Evolutionary conservation across 2,329 filamentous ascomycete genomes (phyloP).

Genomic region (Sarocladium kiliense): DNA sequence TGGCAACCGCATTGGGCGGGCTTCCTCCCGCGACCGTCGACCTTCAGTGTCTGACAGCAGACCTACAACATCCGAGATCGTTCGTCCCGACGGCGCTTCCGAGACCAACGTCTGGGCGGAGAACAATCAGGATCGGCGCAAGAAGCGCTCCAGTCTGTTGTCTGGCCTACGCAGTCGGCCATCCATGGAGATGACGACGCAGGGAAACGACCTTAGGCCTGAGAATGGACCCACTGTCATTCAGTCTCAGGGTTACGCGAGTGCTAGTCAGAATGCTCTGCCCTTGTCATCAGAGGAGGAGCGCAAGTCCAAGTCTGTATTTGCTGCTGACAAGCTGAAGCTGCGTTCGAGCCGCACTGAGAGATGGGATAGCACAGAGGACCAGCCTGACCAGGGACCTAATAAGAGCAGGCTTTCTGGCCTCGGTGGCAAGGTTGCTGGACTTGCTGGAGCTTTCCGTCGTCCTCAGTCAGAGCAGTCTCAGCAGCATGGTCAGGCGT

Average conservation of each 20-base stretch:
- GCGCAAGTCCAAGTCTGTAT: not conserved
- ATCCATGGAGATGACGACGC: constrained; percentile 16
- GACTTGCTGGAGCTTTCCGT: constrained; percentile 22
- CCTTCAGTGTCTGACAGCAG: constrained; percentile 13
- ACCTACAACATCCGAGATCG: constrained; percentile 14
- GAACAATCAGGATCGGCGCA: constrained; percentile 28
- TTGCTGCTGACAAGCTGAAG: not conserved
- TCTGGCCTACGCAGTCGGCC: constrained; percentile 20
- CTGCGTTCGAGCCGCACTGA: not conserved
- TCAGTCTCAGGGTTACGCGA: not conserved
- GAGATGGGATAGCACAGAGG: not conserved
- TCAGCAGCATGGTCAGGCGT: not conserved
- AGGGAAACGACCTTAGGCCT: not conserved
- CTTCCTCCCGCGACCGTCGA: constrained; percentile 26
- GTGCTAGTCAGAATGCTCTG: constrained; percentile 6
- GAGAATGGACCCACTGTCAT: not conserved
- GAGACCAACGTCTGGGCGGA: constrained; percentile 35
- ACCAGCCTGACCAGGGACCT: not conserved
- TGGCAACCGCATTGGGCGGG: constrained; percentile 35
- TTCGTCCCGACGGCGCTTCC: constrained; percentile 34
- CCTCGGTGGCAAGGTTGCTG: constrained; percentile 23
- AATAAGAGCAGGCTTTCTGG: constrained; percentile 24
- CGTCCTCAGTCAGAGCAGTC: constrained; percentile 16
- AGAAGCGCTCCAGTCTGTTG: constrained; percentile 36
- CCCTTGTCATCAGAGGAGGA: constrained; percentile 5